A percentile compares a stretch with the other conserved stretches of the same genome.
Evolutionary conservation across 306 rosid species (phyloP).

Genomic region (Heteromeles arbutifolia): DNA sequence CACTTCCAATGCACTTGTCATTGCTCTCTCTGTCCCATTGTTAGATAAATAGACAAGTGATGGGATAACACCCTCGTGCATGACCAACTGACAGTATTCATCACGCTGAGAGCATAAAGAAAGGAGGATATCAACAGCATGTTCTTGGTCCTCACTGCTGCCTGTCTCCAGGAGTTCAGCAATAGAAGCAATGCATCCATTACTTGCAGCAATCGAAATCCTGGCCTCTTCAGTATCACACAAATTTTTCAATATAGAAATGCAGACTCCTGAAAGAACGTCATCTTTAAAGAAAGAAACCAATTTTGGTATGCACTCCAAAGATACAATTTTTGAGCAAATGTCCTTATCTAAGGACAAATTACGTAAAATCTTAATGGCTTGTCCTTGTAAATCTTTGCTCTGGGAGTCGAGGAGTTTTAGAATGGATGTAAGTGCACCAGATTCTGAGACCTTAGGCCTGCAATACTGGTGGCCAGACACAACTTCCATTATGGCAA

Average conservation of each 20-base stretch:
- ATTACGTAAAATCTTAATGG: slow-evolving; percentile 40
- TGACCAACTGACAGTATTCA: slow-evolving; percentile 53
- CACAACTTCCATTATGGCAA: slow-evolving; percentile 57
- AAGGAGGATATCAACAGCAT: slow-evolving; percentile 59
- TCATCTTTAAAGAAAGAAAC: slow-evolving; percentile 44
- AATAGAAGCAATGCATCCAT: slow-evolving; percentile 63
- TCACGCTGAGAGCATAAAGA: slow-evolving; percentile 60
- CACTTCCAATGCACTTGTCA: slow-evolving; percentile 49
- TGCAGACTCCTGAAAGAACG: slow-evolving; percentile 38
- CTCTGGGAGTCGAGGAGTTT: slow-evolving; percentile 41
- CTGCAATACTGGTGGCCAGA: slow-evolving; percentile 35
- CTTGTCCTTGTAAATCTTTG: slow-evolving; percentile 42
- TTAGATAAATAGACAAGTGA: slow-evolving; percentile 44
- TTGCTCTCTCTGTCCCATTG: slow-evolving; percentile 67
- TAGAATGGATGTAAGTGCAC: slow-evolving; percentile 43
- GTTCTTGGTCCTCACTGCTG: slow-evolving; percentile 62
- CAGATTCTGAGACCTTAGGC: slow-evolving; percentile 41
- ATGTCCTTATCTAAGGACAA: slow-evolving; percentile 46
- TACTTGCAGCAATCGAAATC: slow-evolving; percentile 52
- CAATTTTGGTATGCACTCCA: slow-evolving; percentile 53
- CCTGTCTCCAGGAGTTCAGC: slow-evolving; percentile 50
- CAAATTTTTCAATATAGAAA: slow-evolving; percentile 54
- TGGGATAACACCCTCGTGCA: slow-evolving; percentile 45
- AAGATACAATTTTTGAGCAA: slow-evolving; percentile 40
- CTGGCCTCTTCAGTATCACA: slow-evolving; percentile 47